Evolutionary conservation across 306 rosid species (phyloP), one percentile per base, ranked within the genome.

Genomic region (Glycine soja): DNA sequence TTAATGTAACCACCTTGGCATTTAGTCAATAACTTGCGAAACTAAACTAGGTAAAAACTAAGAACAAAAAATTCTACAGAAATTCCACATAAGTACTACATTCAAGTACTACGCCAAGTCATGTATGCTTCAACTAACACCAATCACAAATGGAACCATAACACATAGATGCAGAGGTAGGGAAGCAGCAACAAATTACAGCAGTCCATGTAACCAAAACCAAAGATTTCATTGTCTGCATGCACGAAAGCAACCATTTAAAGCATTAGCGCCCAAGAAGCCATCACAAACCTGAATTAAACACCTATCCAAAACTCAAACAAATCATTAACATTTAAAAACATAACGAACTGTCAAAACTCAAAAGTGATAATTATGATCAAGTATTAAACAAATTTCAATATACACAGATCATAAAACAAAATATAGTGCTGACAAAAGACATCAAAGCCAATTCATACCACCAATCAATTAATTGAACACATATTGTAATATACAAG

Each of bases 201-300:
- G 89, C 85, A 90, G 91, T 82, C 92, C 97, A 91, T 84, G 92
- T 88, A 91, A 90, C 84, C 86, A 88, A 85, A 88, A 85, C 90
- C 91, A 92, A 83, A 89, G 90, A 84, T 88, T 85, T 91, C 93
- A 91, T 82, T 85, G 90, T 90, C 97, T 88, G 92, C 91, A 90
- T 83, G 90, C 87, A 89, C 86, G 92, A 85, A 89, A 92, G 84
- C 97, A 92, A 92, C 91, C 94, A 92, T 85, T 83, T 87, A 89
- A 91, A 84, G 93, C 92, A 91, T 81, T 79, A 87, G 88, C 89
- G 89, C 80, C 92, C 92, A 90, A 90, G 92, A 87, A 92, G 93
- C 97, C 92, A 90, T 87, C 94, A 92, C 76, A 77, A 85, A 90
- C 91, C 92, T 92, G 97, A 88, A 90, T 77, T 90, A 88, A 91